phyloP scores from a whole-genome alignment of 768 basidiomycete genomes.

The Lanmaoa rubissima region DNA sequence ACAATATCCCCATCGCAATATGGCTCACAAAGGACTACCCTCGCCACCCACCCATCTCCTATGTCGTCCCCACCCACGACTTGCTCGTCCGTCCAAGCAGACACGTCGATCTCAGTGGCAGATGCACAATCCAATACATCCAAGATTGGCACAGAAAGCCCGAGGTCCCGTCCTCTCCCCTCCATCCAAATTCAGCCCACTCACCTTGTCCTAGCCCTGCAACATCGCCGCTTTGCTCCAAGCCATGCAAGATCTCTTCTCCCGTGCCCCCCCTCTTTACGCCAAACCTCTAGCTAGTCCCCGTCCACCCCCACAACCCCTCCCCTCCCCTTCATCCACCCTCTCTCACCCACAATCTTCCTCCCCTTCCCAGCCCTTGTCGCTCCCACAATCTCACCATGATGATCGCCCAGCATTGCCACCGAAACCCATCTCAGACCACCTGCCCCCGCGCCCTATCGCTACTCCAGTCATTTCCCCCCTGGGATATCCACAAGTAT shows the following conservation, averaged over 20 bases:
- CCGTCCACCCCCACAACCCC: conserved; percentile 21
- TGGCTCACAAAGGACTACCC: conserved; percentile 91
- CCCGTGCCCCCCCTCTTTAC: conserved; percentile 84
- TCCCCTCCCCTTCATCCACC: conserved; percentile 15
- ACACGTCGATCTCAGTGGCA: conserved; percentile 79
- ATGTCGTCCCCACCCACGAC: conserved; percentile 88
- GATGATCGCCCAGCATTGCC: conserved; percentile 39
- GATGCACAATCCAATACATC: conserved; percentile 66
- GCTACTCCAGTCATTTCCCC: conserved; percentile 5
- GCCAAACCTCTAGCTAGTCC: conserved; percentile 49
- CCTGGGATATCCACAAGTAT: conserved; percentile 19
- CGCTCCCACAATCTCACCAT: conserved; percentile 17
- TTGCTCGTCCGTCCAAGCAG: conserved; percentile 83
- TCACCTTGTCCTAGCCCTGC: conserved; percentile 56
- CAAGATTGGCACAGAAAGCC: conserved; percentile 77
- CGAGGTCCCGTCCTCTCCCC: conserved; percentile 40
- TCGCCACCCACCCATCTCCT: conserved; percentile 74
- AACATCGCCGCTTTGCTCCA: conserved; percentile 70
- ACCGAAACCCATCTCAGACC: conserved; percentile 35
- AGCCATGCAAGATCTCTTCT: conserved; percentile 81
- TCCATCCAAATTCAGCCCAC: conserved; percentile 1
- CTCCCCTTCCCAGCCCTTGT: conserved; percentile 18
- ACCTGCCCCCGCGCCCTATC: conserved; percentile 19
- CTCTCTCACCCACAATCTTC: conserved; percentile 19
- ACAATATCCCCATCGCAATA: conserved; percentile 91